Evolutionary conservation across 2,329 filamentous ascomycete genomes (phyloP), one percentile per base, ranked within the genome.

Genomic region (Microcera coccophila): DNA sequence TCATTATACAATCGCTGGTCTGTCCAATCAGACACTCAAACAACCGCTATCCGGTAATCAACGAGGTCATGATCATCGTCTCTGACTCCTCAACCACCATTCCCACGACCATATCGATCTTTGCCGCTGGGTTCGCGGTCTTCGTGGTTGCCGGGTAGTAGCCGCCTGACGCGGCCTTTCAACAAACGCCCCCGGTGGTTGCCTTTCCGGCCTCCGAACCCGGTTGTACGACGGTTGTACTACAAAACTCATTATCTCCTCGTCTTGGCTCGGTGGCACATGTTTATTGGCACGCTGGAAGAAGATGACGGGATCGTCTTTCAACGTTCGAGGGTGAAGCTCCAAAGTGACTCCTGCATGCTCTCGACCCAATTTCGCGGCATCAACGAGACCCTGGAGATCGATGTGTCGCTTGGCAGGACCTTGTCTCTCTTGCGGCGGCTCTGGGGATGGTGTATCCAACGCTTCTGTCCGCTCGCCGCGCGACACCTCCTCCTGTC

Each of bases 221-320:
- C n/a, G n/a, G n/a, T n/a, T n/a, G n/a, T n/a, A n/a, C n/a, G n/a
- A n/a, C n/a, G n/a, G n/a, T n/a, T n/a, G 31, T 8, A 39, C 43
- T 33, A 66, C 50, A 28, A 61, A 58, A 15, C 47, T 60, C 48
- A 64, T 58, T 9, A 69, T 58, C 5, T 47, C 52, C 4, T 51
- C 54, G 26, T 72, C 65, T 45, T 72, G 69, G 29, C 68, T 72
- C 4, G 69, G 68, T 7, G 69, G 69, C 21, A 64, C 40, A 10
- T 53, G 56, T 1, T 50, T 41, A 15, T 60, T 55, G 28, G 48
- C 60, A 17, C 55, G 54, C 1, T 52, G 54, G 24, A 56, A 54
- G 14, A 71, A 32, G 14, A 70, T 60, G 14, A 70, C 60, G 0
- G 66, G 65, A 21, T 71, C 69, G 17, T 70, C 62, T 39, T 62